Evolutionary conservation across 805 yeast genomes (phyloP).

Genomic region (Cyberlindnera saturnus): DNA sequence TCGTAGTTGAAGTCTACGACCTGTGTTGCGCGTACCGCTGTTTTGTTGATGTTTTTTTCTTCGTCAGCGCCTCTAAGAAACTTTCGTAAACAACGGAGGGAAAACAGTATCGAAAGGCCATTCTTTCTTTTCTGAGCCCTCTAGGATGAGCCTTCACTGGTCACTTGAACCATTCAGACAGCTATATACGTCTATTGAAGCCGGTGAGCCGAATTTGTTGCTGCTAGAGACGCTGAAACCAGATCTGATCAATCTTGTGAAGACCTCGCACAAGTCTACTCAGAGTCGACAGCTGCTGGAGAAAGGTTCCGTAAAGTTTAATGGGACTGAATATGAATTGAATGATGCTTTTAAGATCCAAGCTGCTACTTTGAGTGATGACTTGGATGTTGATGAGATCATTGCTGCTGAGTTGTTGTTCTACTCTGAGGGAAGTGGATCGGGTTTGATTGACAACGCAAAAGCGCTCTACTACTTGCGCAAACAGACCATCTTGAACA

Average conservation of each 20-base stretch:
- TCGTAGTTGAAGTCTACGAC: too few species aligned
- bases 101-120: too few species aligned
- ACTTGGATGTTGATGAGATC: slow-evolving; percentile 71
- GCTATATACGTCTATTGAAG: slow-evolving; percentile 14
- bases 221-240: slow-evolving; percentile 27
- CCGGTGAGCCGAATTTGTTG: slow-evolving; percentile 8
- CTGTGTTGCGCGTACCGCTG: too few species aligned
- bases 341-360: slow-evolving; percentile 60
- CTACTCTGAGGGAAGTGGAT: slow-evolving; percentile 40
- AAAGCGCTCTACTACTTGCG: slow-evolving; percentile 63
- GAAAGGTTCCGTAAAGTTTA: slow-evolving; percentile 41
- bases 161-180: slow-evolving; percentile 13
- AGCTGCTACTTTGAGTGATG: slow-evolving; percentile 53
- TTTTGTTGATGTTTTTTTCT: too few species aligned
- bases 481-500: slow-evolving; percentile 67
- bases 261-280: slow-evolving; percentile 39
- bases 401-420: slow-evolving; percentile 65
- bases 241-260: slow-evolving; percentile 40
- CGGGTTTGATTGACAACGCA: slow-evolving; percentile 52
- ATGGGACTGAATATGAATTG: slow-evolving; percentile 48
- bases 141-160: slow-evolving; percentile 19
- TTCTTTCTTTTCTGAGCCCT: too few species aligned
- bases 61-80: too few species aligned
- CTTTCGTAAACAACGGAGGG: too few species aligned
- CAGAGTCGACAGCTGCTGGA: slow-evolving; percentile 42